Conservation (phyloP, 768 basidiomycete species). For the Suillus placidus region DNA sequence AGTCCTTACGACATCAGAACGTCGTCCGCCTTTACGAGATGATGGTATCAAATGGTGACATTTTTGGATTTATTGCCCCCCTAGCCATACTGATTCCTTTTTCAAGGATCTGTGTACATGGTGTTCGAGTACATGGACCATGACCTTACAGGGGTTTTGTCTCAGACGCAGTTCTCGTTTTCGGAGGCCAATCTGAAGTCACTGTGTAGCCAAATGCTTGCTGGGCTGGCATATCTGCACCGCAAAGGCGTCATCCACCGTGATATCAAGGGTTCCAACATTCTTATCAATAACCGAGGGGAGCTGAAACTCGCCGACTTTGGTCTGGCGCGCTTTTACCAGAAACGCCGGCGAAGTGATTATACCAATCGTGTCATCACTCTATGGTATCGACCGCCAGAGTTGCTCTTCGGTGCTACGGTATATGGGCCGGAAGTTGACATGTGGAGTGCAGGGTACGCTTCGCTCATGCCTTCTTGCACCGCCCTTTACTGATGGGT, state of each 20-base stretch:
- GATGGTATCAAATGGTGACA: constrained; percentile 95
- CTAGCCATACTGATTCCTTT: constrained; percentile 15
- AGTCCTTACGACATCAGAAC: constrained; percentile 87
- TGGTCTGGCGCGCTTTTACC: constrained; percentile 94
- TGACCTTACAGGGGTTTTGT: constrained; percentile 92
- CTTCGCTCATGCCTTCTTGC: constrained; percentile 13
- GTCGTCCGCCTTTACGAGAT: constrained; percentile 92
- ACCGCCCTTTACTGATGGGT: background rate
- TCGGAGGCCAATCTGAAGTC: constrained; percentile 91
- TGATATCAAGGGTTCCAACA: constrained; percentile 99
- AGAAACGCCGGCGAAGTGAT: constrained; percentile 85
- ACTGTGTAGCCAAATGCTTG: constrained; percentile 93
- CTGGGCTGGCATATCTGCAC: constrained; percentile 93
- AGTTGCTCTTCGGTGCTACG: constrained; percentile 92
- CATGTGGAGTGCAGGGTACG: constrained; percentile 99
- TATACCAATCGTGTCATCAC: constrained; percentile 99
- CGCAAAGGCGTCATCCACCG: constrained; percentile 96
- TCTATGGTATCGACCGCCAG: constrained; percentile 97
- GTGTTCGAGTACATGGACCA: constrained; percentile 99
- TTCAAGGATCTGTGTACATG: constrained; percentile 92
- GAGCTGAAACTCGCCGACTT: constrained; percentile 98
- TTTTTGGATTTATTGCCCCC: background rate
- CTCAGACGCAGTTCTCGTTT: constrained; percentile 87
- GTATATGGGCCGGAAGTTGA: constrained; percentile 97
- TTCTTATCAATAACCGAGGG: constrained; percentile 87